These are phyloP conservation scores for Termitomyces titanicus DNA, from an alignment of 768 basidiomycete species.

Conservation along the genomic window DNA sequence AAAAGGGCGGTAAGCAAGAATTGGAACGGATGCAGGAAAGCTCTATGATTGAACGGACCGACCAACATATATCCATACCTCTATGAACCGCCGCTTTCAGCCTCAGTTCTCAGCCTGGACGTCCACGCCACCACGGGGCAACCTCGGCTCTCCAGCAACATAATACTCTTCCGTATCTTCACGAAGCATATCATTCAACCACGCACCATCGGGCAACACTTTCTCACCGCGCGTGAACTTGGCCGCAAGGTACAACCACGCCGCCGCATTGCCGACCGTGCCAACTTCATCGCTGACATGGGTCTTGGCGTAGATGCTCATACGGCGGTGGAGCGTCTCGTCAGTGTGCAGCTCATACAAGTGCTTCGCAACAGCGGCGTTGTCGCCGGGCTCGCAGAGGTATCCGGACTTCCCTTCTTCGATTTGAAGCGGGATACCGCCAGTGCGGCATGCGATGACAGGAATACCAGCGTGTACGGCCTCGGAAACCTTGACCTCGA, in stretches of 20 bases:
- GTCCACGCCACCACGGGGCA: slow-evolving; percentile 60
- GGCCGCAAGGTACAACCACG: slow-evolving; percentile 66
- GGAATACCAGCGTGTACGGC: slow-evolving; percentile 90
- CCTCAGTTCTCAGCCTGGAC: slow-evolving; percentile 42
- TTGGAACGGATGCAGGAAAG: slow-evolving; percentile 1
- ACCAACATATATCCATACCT: slow-evolving; percentile 1
- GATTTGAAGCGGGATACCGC: slow-evolving; percentile 93
- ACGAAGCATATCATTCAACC: slow-evolving; percentile 80
- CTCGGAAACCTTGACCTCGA: slow-evolving; percentile 96
- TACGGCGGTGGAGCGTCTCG: slow-evolving; percentile 55
- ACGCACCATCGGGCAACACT: slow-evolving; percentile 76
- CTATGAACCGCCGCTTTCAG: not conserved
- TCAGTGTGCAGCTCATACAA: slow-evolving; percentile 79
- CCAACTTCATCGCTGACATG: slow-evolving; percentile 84
- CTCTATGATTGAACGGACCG: not conserved
- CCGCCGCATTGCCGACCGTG: slow-evolving; percentile 75
- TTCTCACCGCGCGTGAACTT: slow-evolving; percentile 77
- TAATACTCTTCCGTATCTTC: slow-evolving; percentile 75
- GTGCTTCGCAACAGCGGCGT: slow-evolving; percentile 68
- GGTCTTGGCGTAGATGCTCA: slow-evolving; percentile 66
- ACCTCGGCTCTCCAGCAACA: slow-evolving; percentile 58
- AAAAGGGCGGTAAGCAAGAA: not conserved
- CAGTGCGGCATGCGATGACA: slow-evolving; percentile 79
- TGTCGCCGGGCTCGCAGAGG: slow-evolving; percentile 76
- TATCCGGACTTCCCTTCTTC: slow-evolving; percentile 85